These are phyloP conservation scores for Xylogone sp. DNA, from an alignment of 2,329 filamentous ascomycete species.

Conservation along the genomic window DNA sequence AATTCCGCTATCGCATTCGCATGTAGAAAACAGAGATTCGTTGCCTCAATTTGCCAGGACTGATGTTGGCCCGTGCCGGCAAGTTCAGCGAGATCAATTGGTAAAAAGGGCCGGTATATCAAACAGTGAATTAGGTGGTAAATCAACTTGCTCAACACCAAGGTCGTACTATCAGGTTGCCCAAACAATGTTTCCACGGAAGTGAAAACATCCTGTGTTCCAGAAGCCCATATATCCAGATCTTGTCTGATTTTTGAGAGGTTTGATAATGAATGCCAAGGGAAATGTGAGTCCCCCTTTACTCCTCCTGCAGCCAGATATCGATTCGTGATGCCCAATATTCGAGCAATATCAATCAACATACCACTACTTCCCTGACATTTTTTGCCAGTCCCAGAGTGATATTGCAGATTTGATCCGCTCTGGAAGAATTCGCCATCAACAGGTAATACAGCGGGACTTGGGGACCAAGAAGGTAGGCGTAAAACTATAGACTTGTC, in stretches of 20 bases:
- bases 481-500: conserved; percentile 74
- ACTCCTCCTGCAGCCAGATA: conserved; percentile 83
- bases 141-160: conserved; percentile 80
- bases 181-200: conserved; percentile 73
- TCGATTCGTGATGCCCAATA: conserved; percentile 77
- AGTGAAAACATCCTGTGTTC: conserved; percentile 74
- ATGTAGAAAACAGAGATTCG: conserved; percentile 81
- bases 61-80: conserved; percentile 79
- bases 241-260: conserved; percentile 83
- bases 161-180: conserved; percentile 71
- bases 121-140: conserved; percentile 86
- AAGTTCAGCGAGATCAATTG: conserved; percentile 78
- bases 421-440: conserved; percentile 81
- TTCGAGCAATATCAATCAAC: conserved; percentile 79
- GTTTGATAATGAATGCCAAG: conserved; percentile 83
- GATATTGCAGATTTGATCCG: conserved; percentile 72
- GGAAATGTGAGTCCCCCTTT: conserved; percentile 86
- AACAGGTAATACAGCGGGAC: conserved; percentile 54
- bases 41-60: conserved; percentile 90
- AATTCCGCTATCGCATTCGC: conserved; percentile 85
- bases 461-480: conserved; percentile 70
- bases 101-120: conserved; percentile 82
- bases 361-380: conserved; percentile 74
- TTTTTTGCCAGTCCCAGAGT: conserved; percentile 64
- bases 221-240: conserved; percentile 79